Conservation (phyloP, 139 green algal species). For the Chlamydomonas sp. region DNA sequence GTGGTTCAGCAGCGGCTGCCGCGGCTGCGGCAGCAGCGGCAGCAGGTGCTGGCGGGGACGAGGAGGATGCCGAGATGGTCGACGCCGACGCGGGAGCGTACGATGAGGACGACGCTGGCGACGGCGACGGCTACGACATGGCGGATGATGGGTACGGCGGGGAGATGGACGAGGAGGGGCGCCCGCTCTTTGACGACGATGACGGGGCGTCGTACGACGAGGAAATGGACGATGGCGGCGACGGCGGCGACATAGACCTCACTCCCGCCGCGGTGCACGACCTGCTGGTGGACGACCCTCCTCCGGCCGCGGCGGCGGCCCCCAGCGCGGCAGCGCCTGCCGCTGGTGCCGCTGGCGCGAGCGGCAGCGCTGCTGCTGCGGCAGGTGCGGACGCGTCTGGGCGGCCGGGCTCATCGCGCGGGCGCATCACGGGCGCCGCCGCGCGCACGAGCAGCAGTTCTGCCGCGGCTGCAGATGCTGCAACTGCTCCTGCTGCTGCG, state of each 20-base stretch:
- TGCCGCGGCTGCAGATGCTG: slow-evolving; percentile 3
- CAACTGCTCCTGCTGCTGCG: slow-evolving; percentile 11
- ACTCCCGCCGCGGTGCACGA: slow-evolving; percentile 62
- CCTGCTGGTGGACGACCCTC: slow-evolving; percentile 53
- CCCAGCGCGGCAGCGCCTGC: slow-evolving; percentile 11
- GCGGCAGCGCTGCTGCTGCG: not conserved
- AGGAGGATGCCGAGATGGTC: slow-evolving; percentile 18
- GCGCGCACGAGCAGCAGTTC: too few species aligned
- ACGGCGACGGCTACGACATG: slow-evolving; percentile 11
- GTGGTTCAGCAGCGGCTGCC: not conserved
- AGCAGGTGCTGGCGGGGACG: not conserved
- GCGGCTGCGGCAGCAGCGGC: slow-evolving; percentile 5
- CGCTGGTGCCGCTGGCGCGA: not conserved
- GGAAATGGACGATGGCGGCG: slow-evolving; percentile 24
- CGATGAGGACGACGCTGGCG: not conserved
- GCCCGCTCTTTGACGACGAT: slow-evolving; percentile 38
- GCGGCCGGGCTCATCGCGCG: too few species aligned
- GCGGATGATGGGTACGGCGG: slow-evolving; percentile 22
- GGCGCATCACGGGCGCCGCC: too few species aligned
- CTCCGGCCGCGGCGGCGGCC: not conserved
- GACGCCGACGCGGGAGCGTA: slow-evolving; percentile 23
- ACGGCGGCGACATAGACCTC: slow-evolving; percentile 32
- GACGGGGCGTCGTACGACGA: slow-evolving; percentile 30
- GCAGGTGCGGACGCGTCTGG: slow-evolving; percentile 5
- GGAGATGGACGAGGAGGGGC: slow-evolving; percentile 43